Base-by-base conservation (phyloP, 257 asterid species). In the Cruciata laevipes region DNA sequence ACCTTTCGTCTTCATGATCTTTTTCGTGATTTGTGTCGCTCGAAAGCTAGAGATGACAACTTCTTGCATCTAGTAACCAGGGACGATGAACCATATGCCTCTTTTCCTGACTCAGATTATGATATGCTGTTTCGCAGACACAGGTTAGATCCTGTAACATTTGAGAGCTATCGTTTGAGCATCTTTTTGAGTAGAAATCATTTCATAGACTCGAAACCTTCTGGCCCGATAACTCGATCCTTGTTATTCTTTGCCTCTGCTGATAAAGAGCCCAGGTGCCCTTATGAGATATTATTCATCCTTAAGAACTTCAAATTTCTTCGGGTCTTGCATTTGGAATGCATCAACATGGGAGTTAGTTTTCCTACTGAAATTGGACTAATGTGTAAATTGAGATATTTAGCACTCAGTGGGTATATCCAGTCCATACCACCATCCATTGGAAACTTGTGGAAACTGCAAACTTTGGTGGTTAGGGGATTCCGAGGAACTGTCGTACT, bases 231-330 rank as follows among this genome's bases (percentile, higher is more conserved):
- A 18, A 47, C 69, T 53, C 60, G 44, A 0, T 65, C 69, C 7
- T 25, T 47, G 44, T 25, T 65, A 65, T 65, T 65, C 42, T 47
- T 25, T 66, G 70, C 70, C n/a, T 66, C 70, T 66, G 12, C 10
- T 17, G 70, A 66, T 66, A 24, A 5, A 27, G 47, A 66, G 11
- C 47, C 61, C 0, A 66, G 31, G 27, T 49, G 61, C 51, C 70
- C 70, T 66, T 66, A 66, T 49, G 69, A 65, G 17, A 44, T 65
- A 52, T 65, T 40, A 3, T 25, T 44, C 40, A 14, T 65, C 25
- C n/a, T 20, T 65, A 31, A 42, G 13, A 65, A 65, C 40, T 65
- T 65, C 58, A 65, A 24, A 24, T 25, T 16, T 24, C 69, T 65
- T 9, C 8, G 58, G 25, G 40, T 65, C 1, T 42, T 65, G 16